Base-by-base conservation (phyloP, 306 rosid species). In the Prunus padus region DNA sequence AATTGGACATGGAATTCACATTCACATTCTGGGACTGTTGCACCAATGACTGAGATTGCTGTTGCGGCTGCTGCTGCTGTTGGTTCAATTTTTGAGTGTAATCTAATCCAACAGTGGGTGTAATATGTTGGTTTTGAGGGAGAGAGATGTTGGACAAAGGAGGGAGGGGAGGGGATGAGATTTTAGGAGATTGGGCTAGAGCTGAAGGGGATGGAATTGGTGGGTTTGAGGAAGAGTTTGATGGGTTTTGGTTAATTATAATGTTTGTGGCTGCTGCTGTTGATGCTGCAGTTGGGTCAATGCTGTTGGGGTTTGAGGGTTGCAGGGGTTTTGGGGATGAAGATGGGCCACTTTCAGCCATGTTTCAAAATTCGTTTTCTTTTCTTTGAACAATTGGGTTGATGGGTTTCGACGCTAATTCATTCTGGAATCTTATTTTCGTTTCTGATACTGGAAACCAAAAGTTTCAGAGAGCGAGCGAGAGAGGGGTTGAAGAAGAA, bases 101-200 rank as follows among this genome's bases (percentile, higher is more conserved):
- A 54, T 87, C 86, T 33, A 85, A 76, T 75, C 89, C 89, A 65
- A 81, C 77, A 59, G 78, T 63, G 18, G 88, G 67, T 15, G 60
- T 26, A 11, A 83, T 49, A 13, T 80, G 91, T 11, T 84, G 93
- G 18, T 80, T 70, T 65, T 84, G 93, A 18, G 89, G 81, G 67
- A 81, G 80, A 47, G 87, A 78, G 51, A 85, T 76, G 80, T 81
- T 86, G 28, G 89, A 11, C 47, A 82, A 66, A 33, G 85, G 69
- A 33, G 86, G 80, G 42, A 85, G 85, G 1, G 92, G 86, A 31
- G 92, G 89, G 55, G 87, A 86, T 60, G 92, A 78, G 45, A 88
- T 86, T 71, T 86, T 90, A 25, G 93, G 93, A 11, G 90, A 86
- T 40, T 86, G 92, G 31, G 88, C 71, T 37, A 84, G 80, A 25